Evolutionary conservation across 2,329 filamentous ascomycete genomes (phyloP), one percentile per base, ranked within the genome.

Genomic region (Juglanconis oblonga): DNA sequence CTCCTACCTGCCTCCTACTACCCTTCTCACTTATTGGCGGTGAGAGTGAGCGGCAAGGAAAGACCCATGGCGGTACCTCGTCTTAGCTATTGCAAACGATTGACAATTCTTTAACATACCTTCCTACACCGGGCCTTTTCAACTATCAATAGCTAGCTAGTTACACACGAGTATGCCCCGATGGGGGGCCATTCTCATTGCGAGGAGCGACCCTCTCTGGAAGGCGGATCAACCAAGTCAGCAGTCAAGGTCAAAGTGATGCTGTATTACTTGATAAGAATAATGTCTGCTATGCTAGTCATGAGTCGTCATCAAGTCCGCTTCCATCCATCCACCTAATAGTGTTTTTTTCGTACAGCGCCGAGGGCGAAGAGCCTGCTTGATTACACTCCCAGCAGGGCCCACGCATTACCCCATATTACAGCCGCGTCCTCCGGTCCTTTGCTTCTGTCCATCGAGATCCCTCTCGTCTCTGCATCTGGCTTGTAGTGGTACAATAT

Each of bases 401-500:
- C n/a, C 49, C 9, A 32, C 49, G 24, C 7, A 53, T 42, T 44
- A 42, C 38, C 13, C 38, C 24, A 10, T 14, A 53, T 53, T 53
- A 53, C 51, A 44, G 14, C 13, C 31, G 48, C 31, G 29, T 35
- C 32, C 10, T 32, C 31, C 32, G 14, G 33, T 38, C 9, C 17
- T 38, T 35, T 29, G 42, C 36, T 38, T 47, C 32, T 58, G 56
- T 38, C 56, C 55, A 54, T 54, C 44, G 57, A 52, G 33, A 45
- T 50, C 35, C 45, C 52, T 50, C 24, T 29, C 35, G n/a, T 51
- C 36, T 32, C 45, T 55, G 35, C 11, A 17, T 38, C 14, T 32
- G 17, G 49, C 31, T 56, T 52, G 49, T 52, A 55, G 38, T 62
- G 38, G 45, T 42, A 50, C 45, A 51, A 52, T 38, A 57, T 38